These are phyloP conservation scores for Poa pratensis DNA, from an alignment of 176 grass and related monocot species.

Conservation along the genomic window DNA sequence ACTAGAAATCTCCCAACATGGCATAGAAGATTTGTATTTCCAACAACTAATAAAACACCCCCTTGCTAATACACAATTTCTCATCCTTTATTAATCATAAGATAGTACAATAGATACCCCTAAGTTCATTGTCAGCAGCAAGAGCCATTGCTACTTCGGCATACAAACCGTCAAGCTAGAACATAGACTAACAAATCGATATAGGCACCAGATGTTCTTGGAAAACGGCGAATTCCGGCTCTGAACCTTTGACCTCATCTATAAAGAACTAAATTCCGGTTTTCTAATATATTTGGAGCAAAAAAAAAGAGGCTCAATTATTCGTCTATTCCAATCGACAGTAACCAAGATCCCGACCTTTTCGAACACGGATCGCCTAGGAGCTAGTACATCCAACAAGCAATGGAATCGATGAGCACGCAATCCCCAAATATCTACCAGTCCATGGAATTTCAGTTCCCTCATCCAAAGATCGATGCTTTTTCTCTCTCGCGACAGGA, in stretches of 20 bases:
- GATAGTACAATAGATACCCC: too few species aligned
- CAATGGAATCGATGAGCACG: background rate
- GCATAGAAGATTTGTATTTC: background rate
- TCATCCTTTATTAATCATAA: too few species aligned
- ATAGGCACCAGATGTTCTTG: background rate
- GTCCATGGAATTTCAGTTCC: background rate
- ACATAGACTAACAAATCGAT: too few species aligned
- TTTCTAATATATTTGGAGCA: background rate
- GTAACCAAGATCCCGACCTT: constrained; percentile 43
- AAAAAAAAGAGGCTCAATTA: background rate
- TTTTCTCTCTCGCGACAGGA: too few species aligned
- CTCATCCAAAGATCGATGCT: constrained; percentile 36
- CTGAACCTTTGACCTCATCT: background rate
- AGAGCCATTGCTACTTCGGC: too few species aligned
- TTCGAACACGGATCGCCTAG: background rate
- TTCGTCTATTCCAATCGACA: background rate
- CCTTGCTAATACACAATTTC: too few species aligned
- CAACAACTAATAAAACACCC: too few species aligned
- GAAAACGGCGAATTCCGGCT: background rate
- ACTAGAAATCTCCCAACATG: constrained; percentile 8
- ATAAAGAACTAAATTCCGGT: background rate
- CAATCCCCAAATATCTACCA: background rate
- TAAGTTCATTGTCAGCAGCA: too few species aligned
- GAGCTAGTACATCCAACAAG: background rate
- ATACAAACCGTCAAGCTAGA: too few species aligned